phyloP scores from a whole-genome alignment of 176 grass and related monocot genomes.

The Phragmites australis region DNA sequence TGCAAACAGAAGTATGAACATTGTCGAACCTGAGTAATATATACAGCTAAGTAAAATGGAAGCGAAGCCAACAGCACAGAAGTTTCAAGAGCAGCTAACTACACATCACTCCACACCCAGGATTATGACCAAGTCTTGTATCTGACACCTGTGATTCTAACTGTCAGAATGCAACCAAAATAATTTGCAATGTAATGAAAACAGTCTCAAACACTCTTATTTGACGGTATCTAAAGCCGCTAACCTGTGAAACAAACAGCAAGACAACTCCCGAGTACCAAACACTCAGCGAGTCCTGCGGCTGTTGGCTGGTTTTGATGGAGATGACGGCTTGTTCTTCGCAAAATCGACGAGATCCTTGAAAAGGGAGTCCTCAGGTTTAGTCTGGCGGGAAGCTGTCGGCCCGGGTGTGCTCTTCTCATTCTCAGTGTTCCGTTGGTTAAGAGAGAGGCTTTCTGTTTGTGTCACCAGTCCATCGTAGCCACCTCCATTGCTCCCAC shows the following conservation, averaged over 20 bases:
- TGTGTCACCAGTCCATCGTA: constrained; percentile 49
- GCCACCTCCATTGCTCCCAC: constrained; percentile 48
- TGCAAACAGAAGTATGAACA: constrained; percentile 44
- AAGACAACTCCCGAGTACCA: constrained; percentile 11
- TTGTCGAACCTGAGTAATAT: constrained; percentile 31
- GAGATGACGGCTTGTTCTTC: constrained; percentile 68
- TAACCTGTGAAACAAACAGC: constrained; percentile 17
- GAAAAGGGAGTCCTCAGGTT: constrained; percentile 87
- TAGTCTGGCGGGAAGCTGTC: constrained; percentile 33
- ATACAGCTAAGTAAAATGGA: constrained; percentile 37
- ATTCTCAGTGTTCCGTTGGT: constrained; percentile 40
- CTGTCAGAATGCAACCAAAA: constrained; percentile 33
- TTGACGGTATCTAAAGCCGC: constrained; percentile 36
- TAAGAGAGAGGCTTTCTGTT: constrained; percentile 56
- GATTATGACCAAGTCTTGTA: constrained; percentile 33
- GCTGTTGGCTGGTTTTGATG: constrained; percentile 69
- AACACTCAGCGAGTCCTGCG: constrained; percentile 74
- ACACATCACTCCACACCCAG: constrained; percentile 16
- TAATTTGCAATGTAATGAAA: constrained; percentile 6
- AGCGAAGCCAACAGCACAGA: neutral
- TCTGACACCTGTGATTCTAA: constrained; percentile 40
- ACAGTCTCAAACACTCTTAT: constrained; percentile 39
- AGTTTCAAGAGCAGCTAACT: constrained; percentile 16
- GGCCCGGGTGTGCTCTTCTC: constrained; percentile 28
- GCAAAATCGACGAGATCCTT: constrained; percentile 93